Base-by-base conservation (phyloP, 441 rosid genomes). In the Erodium texanum region DNA sequence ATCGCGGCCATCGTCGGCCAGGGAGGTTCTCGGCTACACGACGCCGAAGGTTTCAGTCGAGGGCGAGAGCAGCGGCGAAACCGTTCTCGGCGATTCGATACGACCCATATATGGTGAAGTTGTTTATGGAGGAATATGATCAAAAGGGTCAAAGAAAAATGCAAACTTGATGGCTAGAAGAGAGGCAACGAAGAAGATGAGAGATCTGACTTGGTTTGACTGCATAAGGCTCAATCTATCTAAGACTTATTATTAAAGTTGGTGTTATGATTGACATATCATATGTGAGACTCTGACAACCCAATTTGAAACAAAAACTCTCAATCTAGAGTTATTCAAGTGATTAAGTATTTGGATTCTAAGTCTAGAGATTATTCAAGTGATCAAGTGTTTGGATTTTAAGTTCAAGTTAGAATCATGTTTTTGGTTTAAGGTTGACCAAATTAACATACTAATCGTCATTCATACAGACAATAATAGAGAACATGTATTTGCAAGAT, bases 51-150 rank as follows among this genome's bases (percentile, higher is more conserved):
- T 90, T 36, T 36, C 71, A 2, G 23, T 64, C 0, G 29, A 64
- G 4, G 64, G 29, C 45, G 74, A 34, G 2, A n/a, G n/a, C n/a
- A 71, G 27, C 19, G 62, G 36, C 18, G 88, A 86, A 58, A 78
- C 81, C 0, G 82, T 83, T 11, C 65, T 76, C 19, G 78, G 85
- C 92, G 0, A 89, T 94, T 29, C 76, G 97, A 62, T 94, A 89
- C 7, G 97, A 94, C 70, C 99, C 99, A 0, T 89, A 91, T 65
- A 18, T 88, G 62, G 90, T 95, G 8, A 91, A 84, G 79, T 56
- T 89, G 86, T 85, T 89, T 70, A 15, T 93, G 43, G 99, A 93
- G 82, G 97, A 88, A 76, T 91, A 89, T 78, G 99, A 91, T 86
- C 96, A 91, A 15, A 82, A 77, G 73, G 99, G 97, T 77, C 82